Evolutionary conservation across 257 asterid species (phyloP), one percentile per base, ranked within the genome.

Genomic region (Mentha longifolia): DNA sequence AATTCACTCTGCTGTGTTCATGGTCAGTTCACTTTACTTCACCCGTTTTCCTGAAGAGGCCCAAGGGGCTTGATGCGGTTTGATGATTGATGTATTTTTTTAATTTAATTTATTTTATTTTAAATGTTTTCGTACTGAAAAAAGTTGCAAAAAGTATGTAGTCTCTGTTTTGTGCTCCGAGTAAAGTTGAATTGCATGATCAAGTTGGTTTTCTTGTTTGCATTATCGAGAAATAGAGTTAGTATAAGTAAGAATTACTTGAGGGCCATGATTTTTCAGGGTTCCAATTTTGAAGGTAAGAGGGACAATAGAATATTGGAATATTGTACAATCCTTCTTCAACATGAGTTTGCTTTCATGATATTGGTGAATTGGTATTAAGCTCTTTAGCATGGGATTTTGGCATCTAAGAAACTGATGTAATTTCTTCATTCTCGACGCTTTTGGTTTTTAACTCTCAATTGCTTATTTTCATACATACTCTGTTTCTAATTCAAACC

Each of bases 1-100:
- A 43, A 67, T 74, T 73, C 67, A 9, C 59, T 73, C 65, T 58
- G 72, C 77, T 76, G 65, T 61, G 76, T 83, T 72, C 59, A 55
- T 69, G 83, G 79, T 80, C 51, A 33, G 22, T 19, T 37, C 45
- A 25, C 20, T 35, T 66, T 22, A 46, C 58, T 35, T 30, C 28
- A 35, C 58, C 66, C 4, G 2, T 33, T 54, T 43, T 9, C 9
- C 14, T 0, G 16, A 39, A 11, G 41, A 63, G 30, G 1, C 25
- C 51, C 13, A 31, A 5, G 51, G n/a, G n/a, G 43, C 35, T 67
- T 31, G 3, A 33, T 16, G 3, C 70, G 39, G 0, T 52, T 15
- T 25, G 17, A 9, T n/a, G 25, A 5, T 61, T 41, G 35, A 20
- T 33, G 45, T 56, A 11, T 41, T 65, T 22, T 59, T 4, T 22